Conservation (phyloP, 139 green algal species). For the Chlamydomonas sphaeroides region DNA sequence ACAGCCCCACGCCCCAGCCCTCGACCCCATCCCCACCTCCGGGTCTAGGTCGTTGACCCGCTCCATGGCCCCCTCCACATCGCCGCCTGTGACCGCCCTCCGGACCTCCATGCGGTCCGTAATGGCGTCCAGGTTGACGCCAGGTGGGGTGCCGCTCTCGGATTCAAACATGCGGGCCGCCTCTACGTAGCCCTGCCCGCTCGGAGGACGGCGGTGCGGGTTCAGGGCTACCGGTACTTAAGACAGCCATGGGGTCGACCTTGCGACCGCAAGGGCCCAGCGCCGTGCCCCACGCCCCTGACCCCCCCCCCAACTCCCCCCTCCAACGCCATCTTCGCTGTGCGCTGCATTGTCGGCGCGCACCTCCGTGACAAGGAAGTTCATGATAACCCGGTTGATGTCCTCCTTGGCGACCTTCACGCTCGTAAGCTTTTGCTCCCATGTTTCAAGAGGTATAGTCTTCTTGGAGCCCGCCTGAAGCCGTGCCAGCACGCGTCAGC, state of each 20-base stretch:
- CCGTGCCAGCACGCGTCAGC: not conserved
- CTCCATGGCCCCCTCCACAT: slow-evolving; percentile 71
- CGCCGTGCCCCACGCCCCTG: too few relatives aligned
- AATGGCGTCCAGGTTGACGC: slow-evolving; percentile 83
- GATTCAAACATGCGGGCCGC: slow-evolving; percentile 86
- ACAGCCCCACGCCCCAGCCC: not conserved
- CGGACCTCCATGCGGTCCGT: slow-evolving; percentile 85
- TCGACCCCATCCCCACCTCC: slow-evolving; percentile 62
- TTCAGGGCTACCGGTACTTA: too few relatives aligned
- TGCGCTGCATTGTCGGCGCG: too few relatives aligned
- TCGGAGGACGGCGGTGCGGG: too few relatives aligned
- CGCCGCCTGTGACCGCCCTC: not conserved
- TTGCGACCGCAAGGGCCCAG: too few relatives aligned
- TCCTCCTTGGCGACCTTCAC: slow-evolving; percentile 86
- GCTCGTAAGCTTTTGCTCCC: slow-evolving; percentile 78
- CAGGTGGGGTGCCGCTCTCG: slow-evolving; percentile 82
- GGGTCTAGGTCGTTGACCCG: slow-evolving; percentile 92
- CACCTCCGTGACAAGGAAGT: slow-evolving; percentile 97
- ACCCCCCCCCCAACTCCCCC: too few relatives aligned
- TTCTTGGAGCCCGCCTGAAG: slow-evolving; percentile 32
- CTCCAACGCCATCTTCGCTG: too few relatives aligned
- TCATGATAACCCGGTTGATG: slow-evolving; percentile 96
- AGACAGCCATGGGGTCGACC: too few relatives aligned
- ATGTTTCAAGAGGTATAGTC: slow-evolving; percentile 49
- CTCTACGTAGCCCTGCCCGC: slow-evolving; percentile 96